Percentiles rank a stretch among this genome's conserved stretches.
These are phyloP conservation scores for Pleoardoris graminearum DNA, from an alignment of 2,329 filamentous ascomycete species.

Conservation along the genomic window DNA sequence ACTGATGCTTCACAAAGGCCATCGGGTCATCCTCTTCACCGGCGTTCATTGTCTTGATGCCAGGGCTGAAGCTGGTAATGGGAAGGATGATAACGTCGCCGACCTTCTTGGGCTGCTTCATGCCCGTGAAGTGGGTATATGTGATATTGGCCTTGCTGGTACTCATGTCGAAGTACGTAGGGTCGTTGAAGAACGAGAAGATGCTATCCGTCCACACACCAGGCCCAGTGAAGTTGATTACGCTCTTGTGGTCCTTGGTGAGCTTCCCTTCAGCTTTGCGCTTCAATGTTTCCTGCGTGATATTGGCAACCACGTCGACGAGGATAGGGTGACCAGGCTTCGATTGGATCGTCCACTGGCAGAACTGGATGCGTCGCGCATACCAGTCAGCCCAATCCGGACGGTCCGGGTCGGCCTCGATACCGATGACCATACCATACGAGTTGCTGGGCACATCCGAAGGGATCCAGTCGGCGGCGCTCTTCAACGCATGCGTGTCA, in stretches of 20 bases:
- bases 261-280: slow-evolving; percentile 71
- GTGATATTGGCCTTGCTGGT: slow-evolving; percentile 74
- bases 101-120: slow-evolving; percentile 79
- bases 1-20: slow-evolving; percentile 97
- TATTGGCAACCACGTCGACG: slow-evolving; percentile 81
- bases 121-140: slow-evolving; percentile 86
- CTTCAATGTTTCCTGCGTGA: slow-evolving; percentile 78
- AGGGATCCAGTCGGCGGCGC: slow-evolving; percentile 87
- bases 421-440: slow-evolving; percentile 87
- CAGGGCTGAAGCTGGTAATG: slow-evolving; percentile 96
- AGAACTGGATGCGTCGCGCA: slow-evolving; percentile 94
- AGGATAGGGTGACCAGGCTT: slow-evolving; percentile 94
- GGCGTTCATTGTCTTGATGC: slow-evolving; percentile 90
- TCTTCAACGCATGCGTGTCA: slow-evolving; percentile 82
- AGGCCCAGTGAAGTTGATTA: slow-evolving; percentile 93
- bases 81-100: slow-evolving; percentile 92
- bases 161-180: slow-evolving; percentile 80
- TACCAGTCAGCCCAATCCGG: slow-evolving; percentile 96
- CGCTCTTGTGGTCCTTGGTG: slow-evolving; percentile 67
- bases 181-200: slow-evolving; percentile 92
- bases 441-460: slow-evolving; percentile 72
- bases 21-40: slow-evolving; percentile 87
- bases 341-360: slow-evolving; percentile 97
- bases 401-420: slow-evolving; percentile 93
- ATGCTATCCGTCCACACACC: slow-evolving; percentile 92